Base-by-base conservation (phyloP, 768 basidiomycete genomes). In the Lepiota venenata region DNA sequence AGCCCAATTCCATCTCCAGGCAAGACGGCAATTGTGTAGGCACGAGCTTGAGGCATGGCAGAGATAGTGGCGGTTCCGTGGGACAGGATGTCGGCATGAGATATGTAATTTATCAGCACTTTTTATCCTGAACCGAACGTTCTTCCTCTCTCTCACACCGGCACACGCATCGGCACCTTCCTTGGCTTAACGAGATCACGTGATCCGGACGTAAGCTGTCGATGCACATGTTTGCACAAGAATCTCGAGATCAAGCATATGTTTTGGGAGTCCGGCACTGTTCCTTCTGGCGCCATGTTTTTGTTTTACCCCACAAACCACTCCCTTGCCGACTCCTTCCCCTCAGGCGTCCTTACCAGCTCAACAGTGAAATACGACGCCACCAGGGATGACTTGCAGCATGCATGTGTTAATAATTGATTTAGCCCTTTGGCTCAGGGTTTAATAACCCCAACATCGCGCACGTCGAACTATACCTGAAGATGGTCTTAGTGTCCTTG, bases 1-100 rank as follows among this genome's bases (percentile, higher is more conserved):
- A 71, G 65, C 2, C 80, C 80, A 56, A 81, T 81, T 6, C 80
- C 80, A 63, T 81, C 80, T 14, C 77, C 80, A 5, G 78, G 74
- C 12, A 81, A 72, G 35, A 76, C 75, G 29, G 78, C 79, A 42
- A 81, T 76, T 10, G 65, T 71, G 64, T 71, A 73, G 2, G 64
- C 62, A 27, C 66, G 66, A 39, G 54, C 36, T 20, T 46, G 51
- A 1, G 53, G 45, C 60, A 65, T 66, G 44, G 55, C 45, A 21
- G 20, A 38, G 25, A 47, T 53, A 12, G 45, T 18, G 32, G 32
- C 32, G 11, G 46, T 45, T 16, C 15, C 36, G 15, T 41, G 52
- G 12, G 52, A 47, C 41, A 7, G 29, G 14, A 41, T 38, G 45
- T 38, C 27, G 25, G 35, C 22, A 22, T n/a, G 11, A 2, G 36